Base-by-base conservation (phyloP, 139 green algal species). In the Closterium sp. region DNA sequence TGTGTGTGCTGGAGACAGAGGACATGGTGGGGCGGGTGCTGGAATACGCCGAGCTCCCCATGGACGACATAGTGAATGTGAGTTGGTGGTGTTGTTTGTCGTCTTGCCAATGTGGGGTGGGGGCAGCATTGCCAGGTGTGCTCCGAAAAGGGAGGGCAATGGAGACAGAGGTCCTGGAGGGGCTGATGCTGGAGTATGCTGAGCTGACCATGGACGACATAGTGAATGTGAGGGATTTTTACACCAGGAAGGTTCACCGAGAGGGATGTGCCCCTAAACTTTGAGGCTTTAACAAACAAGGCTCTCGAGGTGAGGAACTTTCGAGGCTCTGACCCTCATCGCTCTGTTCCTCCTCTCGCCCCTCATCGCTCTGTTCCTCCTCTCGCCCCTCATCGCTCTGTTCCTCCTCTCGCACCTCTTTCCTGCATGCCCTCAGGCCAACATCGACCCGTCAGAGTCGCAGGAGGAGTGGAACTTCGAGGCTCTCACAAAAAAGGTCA, bases 251-350 rank as follows among this genome's bases (percentile, higher is more conserved):
- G 66, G 66, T 84, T 23, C 66, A 84, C 66, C 66, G 21, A 84
- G 21, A 84, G 23, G 66, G 96, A 98, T 87, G 97, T 97, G 36
- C 94, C 97, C 94, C 95, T 96, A 84, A 99, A 97, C 96, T 99
- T 99, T 90, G 93, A n/a, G 99, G 88, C 96, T 98, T 0, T 95
- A 94, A 23, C 96, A 99, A 94, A 99, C 96, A 3, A 97, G 99
- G 95, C 96, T 96, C 94, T 94, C 98, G 55, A 99, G 97, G 97
- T 98, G 99, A 95, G 96, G 98, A 93, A 97, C 98, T 93, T 94
- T 99, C 83, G 95, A 97, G 93, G 96, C 97, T 66, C 98, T 99
- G 93, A 98, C 98, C 94, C 99, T 99, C 95, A 88, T 99, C 90
- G 97, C 98, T 95, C 88, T 86, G 86, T 97, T 97, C 95, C 98